A percentile compares a stretch with the other conserved stretches of the same genome.
Conservation (phyloP, 352 stramenopile genomes). For the Globisporangium ultimum region DNA sequence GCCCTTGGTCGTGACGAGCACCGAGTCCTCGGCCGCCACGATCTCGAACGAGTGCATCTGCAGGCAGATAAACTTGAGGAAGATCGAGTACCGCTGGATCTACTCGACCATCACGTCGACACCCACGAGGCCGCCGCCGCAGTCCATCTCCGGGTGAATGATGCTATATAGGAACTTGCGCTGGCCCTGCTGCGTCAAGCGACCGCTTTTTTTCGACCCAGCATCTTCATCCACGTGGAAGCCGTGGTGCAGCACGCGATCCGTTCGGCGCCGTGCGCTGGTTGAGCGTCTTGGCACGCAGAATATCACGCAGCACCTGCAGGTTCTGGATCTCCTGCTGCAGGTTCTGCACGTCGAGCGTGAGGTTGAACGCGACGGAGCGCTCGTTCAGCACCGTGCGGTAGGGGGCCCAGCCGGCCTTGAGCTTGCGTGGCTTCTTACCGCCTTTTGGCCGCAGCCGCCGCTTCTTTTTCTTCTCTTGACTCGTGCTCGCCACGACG, state of each 20-base stretch:
- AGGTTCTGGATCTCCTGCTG: constrained; percentile 31
- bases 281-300: constrained; percentile 8
- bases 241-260: constrained; percentile 13
- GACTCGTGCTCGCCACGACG: too few relatives aligned
- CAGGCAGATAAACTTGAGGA: constrained; percentile 21
- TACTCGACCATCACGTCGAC: constrained; percentile 26
- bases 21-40: constrained; percentile 10
- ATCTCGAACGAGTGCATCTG: constrained; percentile 23
- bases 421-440: constrained; percentile 9
- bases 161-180: constrained; percentile 21
- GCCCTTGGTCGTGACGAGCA: constrained; percentile 22
- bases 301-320: constrained; percentile 12
- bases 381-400: constrained; percentile 17
- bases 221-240: background rate
- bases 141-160: constrained; percentile 23
- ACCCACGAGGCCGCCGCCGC: constrained; percentile 17
- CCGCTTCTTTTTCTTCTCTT: too few relatives aligned
- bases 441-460: background rate
- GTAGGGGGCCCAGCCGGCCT: constrained; percentile 9
- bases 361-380: constrained; percentile 22
- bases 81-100: constrained; percentile 25
- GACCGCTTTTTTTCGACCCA: background rate
- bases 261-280: constrained; percentile 4
- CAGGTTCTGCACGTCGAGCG: constrained; percentile 28
- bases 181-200: constrained; percentile 4